These are phyloP conservation scores for Cercophora sp. DNA, from an alignment of 495 filamentous ascomycete genomes.

Conservation along the genomic window DNA sequence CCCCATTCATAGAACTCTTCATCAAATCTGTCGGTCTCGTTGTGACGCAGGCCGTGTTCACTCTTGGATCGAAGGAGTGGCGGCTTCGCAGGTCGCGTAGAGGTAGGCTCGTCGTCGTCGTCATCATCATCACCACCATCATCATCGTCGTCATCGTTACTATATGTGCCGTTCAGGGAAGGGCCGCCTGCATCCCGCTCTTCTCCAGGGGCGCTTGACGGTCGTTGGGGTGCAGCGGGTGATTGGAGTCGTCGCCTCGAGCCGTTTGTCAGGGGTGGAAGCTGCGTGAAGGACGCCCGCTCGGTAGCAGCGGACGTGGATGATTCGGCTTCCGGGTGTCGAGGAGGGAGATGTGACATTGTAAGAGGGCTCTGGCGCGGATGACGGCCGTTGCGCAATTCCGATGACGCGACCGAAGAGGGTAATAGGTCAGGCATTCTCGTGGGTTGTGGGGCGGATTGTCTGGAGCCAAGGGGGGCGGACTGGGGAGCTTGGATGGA, in stretches of 20 bases:
- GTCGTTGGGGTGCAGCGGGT: conserved; percentile 18
- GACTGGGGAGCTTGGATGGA: conserved; percentile 18
- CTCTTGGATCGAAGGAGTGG: conserved; percentile 66
- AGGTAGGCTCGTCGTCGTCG: conserved; percentile 19
- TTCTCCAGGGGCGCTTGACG: conserved; percentile 31
- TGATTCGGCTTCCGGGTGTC: conserved; percentile 18
- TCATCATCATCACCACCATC: conserved; percentile 24
- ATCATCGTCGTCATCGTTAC: too few relatives aligned
- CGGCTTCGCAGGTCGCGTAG: conserved; percentile 45
- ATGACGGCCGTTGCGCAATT: conserved; percentile 13
- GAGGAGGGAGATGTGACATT: conserved; percentile 23
- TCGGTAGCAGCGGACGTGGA: conserved; percentile 2
- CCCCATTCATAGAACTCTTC: conserved; percentile 47
- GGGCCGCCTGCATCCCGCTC: conserved; percentile 9
- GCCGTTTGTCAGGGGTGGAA: conserved; percentile 6
- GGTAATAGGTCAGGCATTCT: conserved; percentile 12
- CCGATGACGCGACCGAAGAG: conserved; percentile 13
- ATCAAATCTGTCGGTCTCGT: conserved; percentile 34
- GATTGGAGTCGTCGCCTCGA: conserved; percentile 13
- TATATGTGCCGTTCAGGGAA: conserved; percentile 8
- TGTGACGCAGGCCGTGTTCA: conserved; percentile 57
- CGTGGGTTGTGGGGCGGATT: conserved; percentile 13
- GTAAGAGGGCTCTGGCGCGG: conserved; percentile 16
- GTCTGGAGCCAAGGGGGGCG: conserved; percentile 15
- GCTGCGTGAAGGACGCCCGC: conserved; percentile 2